These are phyloP conservation scores for Pythium sp. DNA, from an alignment of 352 stramenopile species.

Conservation along the genomic window DNA sequence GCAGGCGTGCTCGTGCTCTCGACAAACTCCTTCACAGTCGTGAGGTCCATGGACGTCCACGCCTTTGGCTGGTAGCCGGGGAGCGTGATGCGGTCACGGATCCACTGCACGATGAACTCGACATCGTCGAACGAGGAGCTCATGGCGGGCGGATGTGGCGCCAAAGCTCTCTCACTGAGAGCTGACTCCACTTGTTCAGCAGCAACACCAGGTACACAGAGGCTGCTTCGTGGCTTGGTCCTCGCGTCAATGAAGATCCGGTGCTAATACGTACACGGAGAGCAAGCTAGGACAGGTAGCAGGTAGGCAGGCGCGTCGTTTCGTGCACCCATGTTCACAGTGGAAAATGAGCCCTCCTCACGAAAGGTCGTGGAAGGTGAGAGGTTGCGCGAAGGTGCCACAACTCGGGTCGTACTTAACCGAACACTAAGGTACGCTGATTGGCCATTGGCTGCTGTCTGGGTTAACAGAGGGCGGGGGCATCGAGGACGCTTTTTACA, in stretches of 20 bases:
- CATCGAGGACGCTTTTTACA: no score
- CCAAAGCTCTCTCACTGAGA: background rate
- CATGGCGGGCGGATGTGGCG: slow-evolving; percentile 26
- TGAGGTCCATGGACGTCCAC: slow-evolving; percentile 75
- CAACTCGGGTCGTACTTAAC: background rate
- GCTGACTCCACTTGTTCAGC: background rate
- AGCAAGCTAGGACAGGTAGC: background rate
- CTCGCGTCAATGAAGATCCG: slow-evolving; percentile 1
- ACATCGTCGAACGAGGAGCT: slow-evolving; percentile 85
- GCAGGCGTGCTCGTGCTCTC: slow-evolving; percentile 64
- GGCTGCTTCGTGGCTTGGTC: background rate
- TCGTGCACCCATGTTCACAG: background rate
- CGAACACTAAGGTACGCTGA: background rate
- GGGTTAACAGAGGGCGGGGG: no score
- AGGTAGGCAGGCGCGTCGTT: background rate
- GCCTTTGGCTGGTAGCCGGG: slow-evolving; percentile 64
- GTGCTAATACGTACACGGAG: background rate
- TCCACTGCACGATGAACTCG: slow-evolving; percentile 83
- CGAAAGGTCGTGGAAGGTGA: background rate
- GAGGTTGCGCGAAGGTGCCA: background rate
- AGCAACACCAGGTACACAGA: background rate
- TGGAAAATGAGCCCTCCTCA: background rate
- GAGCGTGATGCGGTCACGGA: slow-evolving; percentile 74
- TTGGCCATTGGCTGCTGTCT: background rate
- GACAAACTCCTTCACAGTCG: slow-evolving; percentile 82